A percentile compares a stretch with the other conserved stretches of the same genome.
Conservation (phyloP, 768 basidiomycete genomes). For the Hericium rajendrae region DNA sequence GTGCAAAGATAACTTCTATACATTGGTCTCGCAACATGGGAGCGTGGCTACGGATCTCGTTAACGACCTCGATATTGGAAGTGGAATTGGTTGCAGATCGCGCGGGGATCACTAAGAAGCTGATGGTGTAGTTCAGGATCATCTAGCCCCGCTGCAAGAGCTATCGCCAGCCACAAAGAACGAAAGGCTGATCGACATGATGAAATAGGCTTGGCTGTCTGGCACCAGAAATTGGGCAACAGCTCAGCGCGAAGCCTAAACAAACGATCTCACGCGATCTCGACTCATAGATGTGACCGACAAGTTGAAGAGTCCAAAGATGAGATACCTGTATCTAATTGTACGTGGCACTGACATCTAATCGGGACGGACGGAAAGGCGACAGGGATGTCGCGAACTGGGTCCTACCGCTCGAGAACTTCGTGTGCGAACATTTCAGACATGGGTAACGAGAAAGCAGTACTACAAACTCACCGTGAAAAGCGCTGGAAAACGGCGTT, state of each 20-base stretch:
- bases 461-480: conserved; percentile 40
- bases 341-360: background rate
- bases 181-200: background rate
- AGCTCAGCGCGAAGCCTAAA: conserved; percentile 40
- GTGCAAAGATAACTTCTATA: conserved; percentile 35
- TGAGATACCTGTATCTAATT: conserved; percentile 9
- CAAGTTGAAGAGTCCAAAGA: conserved; percentile 41
- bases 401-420: conserved; percentile 40
- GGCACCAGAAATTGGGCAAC: conserved; percentile 43
- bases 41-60: conserved; percentile 32
- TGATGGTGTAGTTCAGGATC: conserved; percentile 27
- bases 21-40: conserved; percentile 44
- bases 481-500: conserved; percentile 39
- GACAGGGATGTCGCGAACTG: conserved; percentile 44
- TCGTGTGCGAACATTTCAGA: conserved; percentile 43
- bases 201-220: conserved; percentile 40
- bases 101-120: background rate
- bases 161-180: background rate
- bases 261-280: conserved; percentile 46
- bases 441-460: conserved; percentile 42
- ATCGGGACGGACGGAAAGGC: conserved; percentile 20
- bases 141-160: conserved; percentile 46
- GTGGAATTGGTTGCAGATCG: conserved; percentile 3
- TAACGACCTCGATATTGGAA: conserved; percentile 42
- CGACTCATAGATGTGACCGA: conserved; percentile 43